Evolutionary conservation across 2,329 filamentous ascomycete species (phyloP).

Genomic region (Dichotomopilus funicola): DNA sequence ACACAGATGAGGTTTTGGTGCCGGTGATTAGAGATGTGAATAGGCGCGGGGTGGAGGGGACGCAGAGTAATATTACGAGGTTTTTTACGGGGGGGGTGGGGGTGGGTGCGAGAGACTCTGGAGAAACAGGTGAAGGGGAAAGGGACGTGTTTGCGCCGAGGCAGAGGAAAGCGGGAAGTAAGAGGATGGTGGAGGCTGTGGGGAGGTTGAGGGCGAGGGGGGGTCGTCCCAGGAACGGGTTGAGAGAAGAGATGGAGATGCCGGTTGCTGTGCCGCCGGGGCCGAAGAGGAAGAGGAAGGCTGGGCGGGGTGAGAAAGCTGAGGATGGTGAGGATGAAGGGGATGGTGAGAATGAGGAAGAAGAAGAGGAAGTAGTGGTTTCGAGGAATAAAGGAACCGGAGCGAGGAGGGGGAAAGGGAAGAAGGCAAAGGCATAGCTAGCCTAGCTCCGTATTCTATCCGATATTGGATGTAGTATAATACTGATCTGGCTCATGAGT

Average conservation of each 20-base stretch:
- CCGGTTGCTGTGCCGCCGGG: conserved; percentile 16
- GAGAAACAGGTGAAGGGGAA: too few relatives aligned
- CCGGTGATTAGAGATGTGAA: conserved; percentile 97
- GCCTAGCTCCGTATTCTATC: too few relatives aligned
- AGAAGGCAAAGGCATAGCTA: background rate
- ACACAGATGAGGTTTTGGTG: conserved; percentile 91
- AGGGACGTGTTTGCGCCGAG: conserved; percentile 26
- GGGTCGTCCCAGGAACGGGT: conserved; percentile 7
- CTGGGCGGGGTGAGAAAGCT: conserved; percentile 15
- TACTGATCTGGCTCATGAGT: too few relatives aligned
- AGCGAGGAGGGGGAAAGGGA: conserved; percentile 1
- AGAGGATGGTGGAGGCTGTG: conserved; percentile 30
- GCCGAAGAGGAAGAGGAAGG: conserved; percentile 31
- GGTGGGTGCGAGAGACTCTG: too few relatives aligned
- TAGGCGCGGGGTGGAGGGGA: conserved; percentile 76
- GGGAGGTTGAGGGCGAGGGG: conserved; percentile 24
- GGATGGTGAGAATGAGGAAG: conserved; percentile 5
- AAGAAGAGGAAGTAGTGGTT: conserved; percentile 1
- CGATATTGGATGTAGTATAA: too few relatives aligned
- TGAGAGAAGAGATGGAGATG: conserved; percentile 12
- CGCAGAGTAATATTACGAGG: conserved; percentile 91
- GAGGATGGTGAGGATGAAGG: conserved; percentile 1
- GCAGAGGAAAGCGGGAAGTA: conserved; percentile 22
- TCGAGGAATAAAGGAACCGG: conserved; percentile 4
- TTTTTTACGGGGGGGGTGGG: conserved; percentile 71